Evolutionary conservation across 2,329 filamentous ascomycete species (phyloP).

Genomic region (Colletotrichum somersetense): DNA sequence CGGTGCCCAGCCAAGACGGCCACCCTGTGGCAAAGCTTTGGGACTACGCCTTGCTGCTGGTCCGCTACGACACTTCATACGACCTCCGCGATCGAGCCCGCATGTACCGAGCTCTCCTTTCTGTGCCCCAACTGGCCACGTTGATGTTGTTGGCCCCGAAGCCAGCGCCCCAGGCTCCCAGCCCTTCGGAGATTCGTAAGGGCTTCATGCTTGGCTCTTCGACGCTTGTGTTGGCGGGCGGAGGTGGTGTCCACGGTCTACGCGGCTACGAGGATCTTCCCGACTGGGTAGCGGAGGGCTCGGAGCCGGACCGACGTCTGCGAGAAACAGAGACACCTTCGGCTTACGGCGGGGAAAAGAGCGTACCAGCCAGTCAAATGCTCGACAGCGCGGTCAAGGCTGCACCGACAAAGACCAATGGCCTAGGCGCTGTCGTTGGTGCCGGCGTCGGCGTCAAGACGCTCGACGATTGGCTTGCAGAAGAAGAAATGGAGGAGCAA

Average conservation of each 20-base stretch:
- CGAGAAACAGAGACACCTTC: slow-evolving; percentile 68
- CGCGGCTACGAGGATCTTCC: slow-evolving; percentile 84
- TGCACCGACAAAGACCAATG: slow-evolving; percentile 62
- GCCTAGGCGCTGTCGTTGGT: slow-evolving; percentile 45
- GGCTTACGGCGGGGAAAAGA: slow-evolving; percentile 56
- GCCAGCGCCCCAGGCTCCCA: slow-evolving; percentile 89
- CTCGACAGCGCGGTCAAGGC: slow-evolving; percentile 68
- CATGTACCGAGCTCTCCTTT: slow-evolving; percentile 86
- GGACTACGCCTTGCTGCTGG: slow-evolving; percentile 86
- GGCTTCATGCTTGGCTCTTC: slow-evolving; percentile 85
- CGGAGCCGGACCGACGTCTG: slow-evolving; percentile 82
- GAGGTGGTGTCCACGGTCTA: slow-evolving; percentile 79
- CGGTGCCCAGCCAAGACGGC: slow-evolving; percentile 56
- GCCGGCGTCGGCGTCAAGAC: slow-evolving; percentile 76
- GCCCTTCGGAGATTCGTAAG: slow-evolving; percentile 86
- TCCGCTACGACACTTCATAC: slow-evolving; percentile 94
- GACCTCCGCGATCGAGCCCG: slow-evolving; percentile 92
- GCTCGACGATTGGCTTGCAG: slow-evolving; percentile 92
- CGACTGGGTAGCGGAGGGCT: slow-evolving; percentile 84
- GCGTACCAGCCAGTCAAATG: slow-evolving; percentile 71
- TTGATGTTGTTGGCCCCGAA: slow-evolving; percentile 94
- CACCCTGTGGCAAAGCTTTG: slow-evolving; percentile 84
- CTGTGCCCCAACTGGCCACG: slow-evolving; percentile 87
- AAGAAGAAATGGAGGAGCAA: slow-evolving; percentile 71
- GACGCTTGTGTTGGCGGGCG: slow-evolving; percentile 84